phyloP scores from a whole-genome alignment of 345 rosid genomes.

The Xanthoceras sorbifolium region DNA sequence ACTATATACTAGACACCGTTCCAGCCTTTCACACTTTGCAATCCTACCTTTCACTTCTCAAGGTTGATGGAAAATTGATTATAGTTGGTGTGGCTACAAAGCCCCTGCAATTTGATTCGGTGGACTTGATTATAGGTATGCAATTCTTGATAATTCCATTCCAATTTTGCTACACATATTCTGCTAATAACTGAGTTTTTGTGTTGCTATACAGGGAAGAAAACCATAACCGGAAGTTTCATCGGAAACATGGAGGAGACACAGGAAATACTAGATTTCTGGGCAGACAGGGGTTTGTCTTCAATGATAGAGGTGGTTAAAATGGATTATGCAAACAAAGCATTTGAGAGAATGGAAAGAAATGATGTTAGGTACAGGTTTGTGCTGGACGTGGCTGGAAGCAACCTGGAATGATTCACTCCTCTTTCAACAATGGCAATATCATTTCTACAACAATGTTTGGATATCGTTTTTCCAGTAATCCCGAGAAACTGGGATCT shows the following conservation, averaged over 20 bases:
- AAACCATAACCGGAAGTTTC: conserved; percentile 56
- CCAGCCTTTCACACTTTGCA: conserved; percentile 48
- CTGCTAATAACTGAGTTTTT: background rate
- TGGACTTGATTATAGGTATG: conserved; percentile 37
- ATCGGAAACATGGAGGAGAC: conserved; percentile 63
- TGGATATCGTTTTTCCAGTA: background rate
- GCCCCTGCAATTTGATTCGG: conserved; percentile 40
- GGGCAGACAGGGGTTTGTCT: conserved; percentile 55
- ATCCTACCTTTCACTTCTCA: conserved; percentile 44
- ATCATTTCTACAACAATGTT: background rate
- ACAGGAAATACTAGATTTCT: conserved; percentile 50
- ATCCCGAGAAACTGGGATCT: background rate
- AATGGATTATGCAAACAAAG: conserved; percentile 52
- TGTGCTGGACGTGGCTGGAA: conserved; percentile 58
- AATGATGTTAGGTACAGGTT: conserved; percentile 68
- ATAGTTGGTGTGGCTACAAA: conserved; percentile 46
- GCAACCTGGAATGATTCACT: conserved; percentile 33
- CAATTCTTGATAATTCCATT: background rate
- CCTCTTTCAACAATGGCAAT: background rate
- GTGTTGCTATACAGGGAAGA: conserved; percentile 43
- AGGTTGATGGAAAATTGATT: conserved; percentile 45
- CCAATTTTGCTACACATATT: background rate
- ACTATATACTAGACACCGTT: conserved; percentile 51
- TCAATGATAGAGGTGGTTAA: conserved; percentile 58
- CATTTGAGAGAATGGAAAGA: conserved; percentile 61